phyloP scores from a whole-genome alignment of 345 rosid species.

The Melastoma malabathricum region DNA sequence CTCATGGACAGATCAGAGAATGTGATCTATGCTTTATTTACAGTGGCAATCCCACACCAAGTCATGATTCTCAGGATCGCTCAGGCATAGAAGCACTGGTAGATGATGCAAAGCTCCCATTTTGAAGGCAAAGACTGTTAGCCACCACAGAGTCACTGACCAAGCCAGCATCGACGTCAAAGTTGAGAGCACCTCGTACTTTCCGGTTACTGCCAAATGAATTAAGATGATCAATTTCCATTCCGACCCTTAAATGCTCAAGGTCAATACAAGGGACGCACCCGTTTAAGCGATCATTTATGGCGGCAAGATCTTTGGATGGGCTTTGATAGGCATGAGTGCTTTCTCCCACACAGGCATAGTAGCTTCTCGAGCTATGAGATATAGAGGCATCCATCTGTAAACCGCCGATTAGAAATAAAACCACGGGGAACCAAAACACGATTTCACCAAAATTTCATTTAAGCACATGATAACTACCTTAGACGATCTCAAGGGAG shows the following conservation, averaged over 20 bases:
- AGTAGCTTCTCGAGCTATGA: slow-evolving; percentile 76
- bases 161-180: slow-evolving; percentile 74
- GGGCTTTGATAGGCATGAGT: slow-evolving; percentile 97
- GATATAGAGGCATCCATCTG: slow-evolving; percentile 94
- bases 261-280: slow-evolving; percentile 11
- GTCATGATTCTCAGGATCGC: slow-evolving; percentile 12
- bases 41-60: neutral
- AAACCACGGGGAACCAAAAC: neutral
- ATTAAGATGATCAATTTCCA: slow-evolving; percentile 2
- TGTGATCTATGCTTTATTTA: slow-evolving; percentile 16
- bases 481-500: neutral
- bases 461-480: too few relatives aligned
- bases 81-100: slow-evolving; percentile 25
- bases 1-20: neutral
- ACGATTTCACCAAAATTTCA: neutral
- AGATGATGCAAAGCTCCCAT: slow-evolving; percentile 32
- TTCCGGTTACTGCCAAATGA: slow-evolving; percentile 34
- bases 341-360: slow-evolving; percentile 98
- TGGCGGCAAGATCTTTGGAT: slow-evolving; percentile 82
- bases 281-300: slow-evolving; percentile 81
- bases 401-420: slow-evolving; percentile 5
- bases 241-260: neutral
- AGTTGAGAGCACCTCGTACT: slow-evolving; percentile 57
- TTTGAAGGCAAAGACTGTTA: slow-evolving; percentile 66
- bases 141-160: slow-evolving; percentile 95